Percentiles rank a stretch among this genome's conserved stretches.
These are phyloP conservation scores for Acanthamoeba lenticulata DNA, from an alignment of 208 protist species.

Conservation along the genomic window DNA sequence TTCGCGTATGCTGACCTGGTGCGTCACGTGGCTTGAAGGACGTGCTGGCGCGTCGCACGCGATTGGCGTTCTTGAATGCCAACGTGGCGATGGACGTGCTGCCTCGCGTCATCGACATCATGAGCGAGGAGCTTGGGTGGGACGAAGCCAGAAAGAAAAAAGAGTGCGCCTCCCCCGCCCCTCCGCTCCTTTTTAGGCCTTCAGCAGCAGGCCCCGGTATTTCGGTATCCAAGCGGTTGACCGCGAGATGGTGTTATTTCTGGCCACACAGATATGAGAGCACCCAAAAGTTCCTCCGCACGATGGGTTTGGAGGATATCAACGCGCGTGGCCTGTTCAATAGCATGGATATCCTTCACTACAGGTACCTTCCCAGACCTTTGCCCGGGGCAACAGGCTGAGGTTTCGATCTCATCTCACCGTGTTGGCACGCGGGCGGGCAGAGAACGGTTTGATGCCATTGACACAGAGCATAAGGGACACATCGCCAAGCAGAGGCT, in stretches of 20 bases:
- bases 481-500: neutral
- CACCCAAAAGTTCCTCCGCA: slow-evolving; percentile 56
- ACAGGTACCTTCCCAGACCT: neutral
- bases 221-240: neutral
- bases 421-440: neutral
- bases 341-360: neutral
- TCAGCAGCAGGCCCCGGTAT: neutral
- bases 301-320: slow-evolving; percentile 57
- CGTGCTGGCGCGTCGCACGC: slow-evolving; percentile 69
- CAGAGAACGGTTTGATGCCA: neutral
- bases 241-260: neutral
- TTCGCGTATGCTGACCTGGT: neutral
- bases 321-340: neutral
- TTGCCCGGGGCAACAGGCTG: neutral
- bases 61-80: slow-evolving; percentile 77
- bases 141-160: slow-evolving; percentile 40
- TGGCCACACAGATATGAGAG: neutral
- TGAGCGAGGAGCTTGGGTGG: slow-evolving; percentile 71
- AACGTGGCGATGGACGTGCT: slow-evolving; percentile 22
- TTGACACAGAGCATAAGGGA: neutral
- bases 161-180: neutral
- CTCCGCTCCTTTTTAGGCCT: neutral
- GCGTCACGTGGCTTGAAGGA: too few relatives aligned
- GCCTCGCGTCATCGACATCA: slow-evolving; percentile 39
- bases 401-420: neutral